Conservation (phyloP, 768 basidiomycete genomes). For the Termitomyces eurrhizus region DNA sequence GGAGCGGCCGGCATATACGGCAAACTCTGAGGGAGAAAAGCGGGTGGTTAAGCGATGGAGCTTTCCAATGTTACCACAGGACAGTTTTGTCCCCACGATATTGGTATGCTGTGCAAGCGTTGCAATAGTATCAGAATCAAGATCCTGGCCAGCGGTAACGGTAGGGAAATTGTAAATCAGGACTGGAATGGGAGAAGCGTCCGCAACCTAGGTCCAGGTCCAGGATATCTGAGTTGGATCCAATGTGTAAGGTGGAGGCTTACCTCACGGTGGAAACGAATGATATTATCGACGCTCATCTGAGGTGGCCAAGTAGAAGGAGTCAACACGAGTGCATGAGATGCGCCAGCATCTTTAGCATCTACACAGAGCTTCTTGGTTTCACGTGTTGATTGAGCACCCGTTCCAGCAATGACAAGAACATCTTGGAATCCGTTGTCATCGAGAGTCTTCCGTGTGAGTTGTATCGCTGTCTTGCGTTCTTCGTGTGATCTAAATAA, state of each 20-base stretch:
- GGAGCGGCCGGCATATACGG: constrained; percentile 72
- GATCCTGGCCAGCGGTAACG: constrained; percentile 78
- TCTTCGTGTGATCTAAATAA: constrained; percentile 57
- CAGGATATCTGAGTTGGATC: constrained; percentile 9
- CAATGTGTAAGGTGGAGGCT: constrained; percentile 7
- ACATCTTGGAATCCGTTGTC: constrained; percentile 64
- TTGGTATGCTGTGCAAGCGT: constrained; percentile 74
- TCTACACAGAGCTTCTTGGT: constrained; percentile 66
- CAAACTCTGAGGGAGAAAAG: constrained; percentile 50
- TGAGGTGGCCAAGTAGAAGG: constrained; percentile 67
- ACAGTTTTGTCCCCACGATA: constrained; percentile 82
- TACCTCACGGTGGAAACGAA: constrained; percentile 65
- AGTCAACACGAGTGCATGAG: constrained; percentile 71
- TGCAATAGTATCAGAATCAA: constrained; percentile 75
- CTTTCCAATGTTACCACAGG: constrained; percentile 84
- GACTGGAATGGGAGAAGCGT: constrained; percentile 61
- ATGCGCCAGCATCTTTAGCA: constrained; percentile 80
- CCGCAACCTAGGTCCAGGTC: constrained; percentile 48
- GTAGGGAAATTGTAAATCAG: constrained; percentile 87
- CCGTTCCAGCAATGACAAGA: constrained; percentile 79
- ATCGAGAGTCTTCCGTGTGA: constrained; percentile 71
- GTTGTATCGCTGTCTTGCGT: constrained; percentile 54
- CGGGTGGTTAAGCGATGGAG: constrained; percentile 68
- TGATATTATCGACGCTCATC: constrained; percentile 60
- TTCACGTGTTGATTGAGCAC: constrained; percentile 75